Base-by-base conservation (phyloP, 768 basidiomycete genomes). In the Lactarius sp. region DNA sequence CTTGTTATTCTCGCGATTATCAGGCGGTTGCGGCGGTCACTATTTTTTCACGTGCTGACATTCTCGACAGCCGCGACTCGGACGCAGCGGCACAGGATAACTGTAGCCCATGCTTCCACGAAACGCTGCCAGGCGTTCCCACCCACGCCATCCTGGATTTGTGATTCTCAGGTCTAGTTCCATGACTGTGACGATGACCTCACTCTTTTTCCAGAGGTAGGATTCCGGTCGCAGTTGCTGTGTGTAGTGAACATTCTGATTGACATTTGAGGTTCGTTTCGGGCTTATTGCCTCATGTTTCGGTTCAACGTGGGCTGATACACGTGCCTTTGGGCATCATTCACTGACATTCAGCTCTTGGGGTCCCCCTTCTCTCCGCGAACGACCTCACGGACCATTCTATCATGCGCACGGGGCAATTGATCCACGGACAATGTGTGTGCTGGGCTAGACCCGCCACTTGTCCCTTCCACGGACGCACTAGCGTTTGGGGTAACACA, bases 301-400 rank as follows among this genome's bases (percentile, higher is more conserved):
- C 18, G 49, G 36, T 16, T 39, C 13, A 47, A 54, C 53, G 36
- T 56, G 53, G 6, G 44, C 8, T 61, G 60, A 61, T 61, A 41
- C 60, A 55, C 60, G 53, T 61, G 60, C 16, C 46, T 16, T 1
- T 71, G 75, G 78, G 74, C 50, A 63, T 82, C 52, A 78, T 82
- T 56, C 80, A 80, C 1, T 82, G 81, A 9, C 18, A 34, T 33
- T 33, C 36, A 27, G 52, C 20, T 27, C 6, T 8, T 62, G 81
- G 78, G 77, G 72, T 72, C 58, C 65, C 73, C 16, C 66, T 71
- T 5, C 79, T 77, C 69, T 66, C 71, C 3, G 76, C 71, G 0
- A 78, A 79, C 59, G 69, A 81, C 54, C 59, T 80, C 54, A 67
- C 72, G 4, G 81, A 82, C 60, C 80, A 82, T 61, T 55, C 80